Percentiles rank a stretch among this genome's conserved stretches.
These are phyloP conservation scores for Fusarium duplospermum DNA, from an alignment of 2,329 filamentous ascomycete species.

Conservation along the genomic window DNA sequence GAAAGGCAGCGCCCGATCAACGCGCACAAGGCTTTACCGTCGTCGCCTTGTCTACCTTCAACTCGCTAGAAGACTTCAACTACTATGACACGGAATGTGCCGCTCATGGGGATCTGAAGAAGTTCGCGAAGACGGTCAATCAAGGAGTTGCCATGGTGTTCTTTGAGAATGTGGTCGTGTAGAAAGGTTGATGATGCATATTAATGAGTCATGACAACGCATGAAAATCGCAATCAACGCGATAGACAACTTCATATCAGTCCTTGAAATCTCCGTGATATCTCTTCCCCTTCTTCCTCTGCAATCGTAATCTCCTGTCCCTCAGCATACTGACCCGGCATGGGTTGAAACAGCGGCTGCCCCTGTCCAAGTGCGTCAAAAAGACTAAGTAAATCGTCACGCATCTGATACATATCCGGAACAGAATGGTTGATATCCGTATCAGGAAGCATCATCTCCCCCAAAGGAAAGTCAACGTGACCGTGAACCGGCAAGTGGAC, in stretches of 20 bases:
- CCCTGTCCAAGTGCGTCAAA: slow-evolving; percentile 52
- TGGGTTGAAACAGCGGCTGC: slow-evolving; percentile 33
- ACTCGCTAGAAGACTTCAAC: slow-evolving; percentile 67
- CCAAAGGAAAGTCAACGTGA: not conserved
- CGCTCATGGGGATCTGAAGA: slow-evolving; percentile 48
- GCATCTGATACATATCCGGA: slow-evolving; percentile 50
- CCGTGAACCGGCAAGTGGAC: not conserved
- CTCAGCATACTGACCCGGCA: slow-evolving; percentile 20
- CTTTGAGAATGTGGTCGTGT: slow-evolving; percentile 50
- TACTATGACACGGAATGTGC: slow-evolving; percentile 66
- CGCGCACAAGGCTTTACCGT: slow-evolving; percentile 70
- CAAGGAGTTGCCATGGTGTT: slow-evolving; percentile 63
- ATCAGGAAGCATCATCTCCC: slow-evolving; percentile 29
- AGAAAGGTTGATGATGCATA: not conserved
- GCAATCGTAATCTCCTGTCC: slow-evolving; percentile 12
- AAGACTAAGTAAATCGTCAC: slow-evolving; percentile 50
- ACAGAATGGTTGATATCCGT: slow-evolving; percentile 28
- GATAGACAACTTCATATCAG: slow-evolving; percentile 36
- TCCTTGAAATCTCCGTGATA: slow-evolving; percentile 49
- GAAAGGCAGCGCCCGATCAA: slow-evolving; percentile 61
- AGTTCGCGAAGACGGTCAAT: slow-evolving; percentile 47
- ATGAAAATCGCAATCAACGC: not conserved
- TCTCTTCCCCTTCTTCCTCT: slow-evolving; percentile 42
- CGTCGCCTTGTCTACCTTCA: slow-evolving; percentile 66
- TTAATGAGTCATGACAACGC: not conserved